Evolutionary conservation across 129 eudicot species (phyloP), one percentile per base, ranked within the genome.

Genomic region (Chrysanthemum seticuspe): DNA sequence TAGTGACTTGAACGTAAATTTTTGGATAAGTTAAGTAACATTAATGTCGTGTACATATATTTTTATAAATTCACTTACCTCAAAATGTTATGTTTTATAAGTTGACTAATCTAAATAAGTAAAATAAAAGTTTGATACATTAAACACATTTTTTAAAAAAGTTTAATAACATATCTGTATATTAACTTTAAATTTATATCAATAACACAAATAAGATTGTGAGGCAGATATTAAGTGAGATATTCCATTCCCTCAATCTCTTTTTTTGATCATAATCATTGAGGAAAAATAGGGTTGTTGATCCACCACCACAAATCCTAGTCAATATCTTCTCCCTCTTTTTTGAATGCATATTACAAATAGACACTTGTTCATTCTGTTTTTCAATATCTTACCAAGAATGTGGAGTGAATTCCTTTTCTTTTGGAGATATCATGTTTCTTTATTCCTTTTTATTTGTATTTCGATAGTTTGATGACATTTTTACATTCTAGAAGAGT

Each of bases 291-390:
- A 63, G 54, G 78, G 29, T 75, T 52, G 79, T 54, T 65, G 58
- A 75, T 75, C 79, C 65, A 65, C 79, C 73, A 75, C 72, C 72
- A 75, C 72, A 75, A 51, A 66, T 53, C 54, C 3, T 31, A 63
- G 71, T 74, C 78, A 74, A 74, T 63, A 74, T 63, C 29, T 31
- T 16, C 54, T 31, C 16, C 31, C 63, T 63, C 75, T n/a, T 74
- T 74, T 74, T 50, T 74, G 78, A 74, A 74, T 74, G 70, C 78
- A 51, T 74, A 36, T 74, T 54, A 68, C 40, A 51, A 74, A 67
- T 44, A 55, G 72, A 75, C 72, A 65, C 66, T 75, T 75, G 66
- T 65, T 65, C 56, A 4, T 64, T 74, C 27, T 54, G 27, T 55
- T 16, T 72, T 13, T 45, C 7, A 40, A 55, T 65, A 74, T 74